Conservation (phyloP, 2,329 filamentous ascomycete species). For the Hypoxylon sp. region DNA sequence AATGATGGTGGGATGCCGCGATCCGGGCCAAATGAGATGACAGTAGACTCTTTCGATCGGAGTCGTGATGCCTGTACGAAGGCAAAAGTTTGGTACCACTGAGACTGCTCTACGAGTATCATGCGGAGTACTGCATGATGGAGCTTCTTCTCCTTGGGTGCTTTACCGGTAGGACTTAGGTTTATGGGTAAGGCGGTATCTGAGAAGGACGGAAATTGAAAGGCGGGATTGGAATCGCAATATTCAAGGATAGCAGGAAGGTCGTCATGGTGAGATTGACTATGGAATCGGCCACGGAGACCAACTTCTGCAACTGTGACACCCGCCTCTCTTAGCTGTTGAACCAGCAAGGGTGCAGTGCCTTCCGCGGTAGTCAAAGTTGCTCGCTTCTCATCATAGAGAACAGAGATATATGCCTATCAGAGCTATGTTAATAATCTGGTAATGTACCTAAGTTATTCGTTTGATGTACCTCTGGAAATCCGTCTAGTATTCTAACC, state of each 20-base stretch:
- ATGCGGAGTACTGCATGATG: constrained; percentile 5
- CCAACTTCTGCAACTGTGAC: constrained; percentile 7
- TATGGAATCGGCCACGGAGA: constrained; percentile 7
- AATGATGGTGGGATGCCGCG: constrained; percentile 9
- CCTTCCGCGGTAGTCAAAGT: constrained; percentile 7
- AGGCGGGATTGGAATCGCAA: constrained; percentile 5
- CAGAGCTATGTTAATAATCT: too few relatives aligned
- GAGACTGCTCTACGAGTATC: constrained; percentile 6
- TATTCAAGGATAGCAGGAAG: neutral
- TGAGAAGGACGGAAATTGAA: neutral
- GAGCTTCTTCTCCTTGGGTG: neutral
- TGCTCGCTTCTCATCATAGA: constrained; percentile 10
- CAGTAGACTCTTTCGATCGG: neutral
- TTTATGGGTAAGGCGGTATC: neutral
- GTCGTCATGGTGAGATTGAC: neutral
- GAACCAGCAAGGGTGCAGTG: neutral
- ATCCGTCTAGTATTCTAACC: neutral
- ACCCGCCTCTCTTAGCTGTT: constrained; percentile 1
- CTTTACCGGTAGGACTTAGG: neutral
- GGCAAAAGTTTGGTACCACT: neutral
- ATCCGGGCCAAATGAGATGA: constrained; percentile 10
- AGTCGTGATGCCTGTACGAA: neutral
- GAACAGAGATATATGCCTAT: constrained; percentile 3
- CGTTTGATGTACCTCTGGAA: too few relatives aligned
- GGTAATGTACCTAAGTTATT: too few relatives aligned